Base-by-base conservation (phyloP, 2,329 filamentous ascomycete species). In the Sordariomycetes sp. region DNA sequence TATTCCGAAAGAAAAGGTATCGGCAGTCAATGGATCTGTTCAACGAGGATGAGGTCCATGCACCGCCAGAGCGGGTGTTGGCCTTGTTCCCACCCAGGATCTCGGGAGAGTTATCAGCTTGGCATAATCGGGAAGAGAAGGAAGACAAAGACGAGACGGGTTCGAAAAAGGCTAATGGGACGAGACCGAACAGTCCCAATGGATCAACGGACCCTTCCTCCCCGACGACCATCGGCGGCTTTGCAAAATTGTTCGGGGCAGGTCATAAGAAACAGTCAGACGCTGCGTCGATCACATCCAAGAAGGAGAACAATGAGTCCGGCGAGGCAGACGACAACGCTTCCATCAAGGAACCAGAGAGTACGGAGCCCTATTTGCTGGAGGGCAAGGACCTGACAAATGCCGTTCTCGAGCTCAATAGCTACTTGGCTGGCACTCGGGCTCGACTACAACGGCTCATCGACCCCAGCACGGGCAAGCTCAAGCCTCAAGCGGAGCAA, bases 1-100 rank as follows among this genome's bases (percentile, higher is more conserved):
- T 96, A 5, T 98, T 98, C 48, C 77, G 79, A 38, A 68, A 84
- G 45, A 82, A 79, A 46, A 93, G 83, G 51, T 98, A 88, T 50
- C 74, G 81, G 25, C 80, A 87, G 32, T 82, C 90, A 2, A 72
- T 98, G 61, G 88, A 96, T 46, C 62, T 98, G 3, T 96, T 96
- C 59, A 78, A 76, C 34, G 73, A 77, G 45, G 85, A 85, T 4
- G 82, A 92, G 35, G 86, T 95, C 3, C 79, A 86, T 46, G 88
- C 92, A 0, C 86, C 92, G 1, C 90, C 92, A 0, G 86, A 93
- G 52, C 72, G 85, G 33, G 92, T 96, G 4, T 78, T 98, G 41
- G 76, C 75, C 26, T 60, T 96, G 8, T 98, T 87, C 46, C 92
- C 92, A 3, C 79, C 70, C 39, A 68, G 78, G 8, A 93, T 98